phyloP scores from a whole-genome alignment of 2,329 filamentous ascomycete genomes.

The Penicillium frequentans region DNA sequence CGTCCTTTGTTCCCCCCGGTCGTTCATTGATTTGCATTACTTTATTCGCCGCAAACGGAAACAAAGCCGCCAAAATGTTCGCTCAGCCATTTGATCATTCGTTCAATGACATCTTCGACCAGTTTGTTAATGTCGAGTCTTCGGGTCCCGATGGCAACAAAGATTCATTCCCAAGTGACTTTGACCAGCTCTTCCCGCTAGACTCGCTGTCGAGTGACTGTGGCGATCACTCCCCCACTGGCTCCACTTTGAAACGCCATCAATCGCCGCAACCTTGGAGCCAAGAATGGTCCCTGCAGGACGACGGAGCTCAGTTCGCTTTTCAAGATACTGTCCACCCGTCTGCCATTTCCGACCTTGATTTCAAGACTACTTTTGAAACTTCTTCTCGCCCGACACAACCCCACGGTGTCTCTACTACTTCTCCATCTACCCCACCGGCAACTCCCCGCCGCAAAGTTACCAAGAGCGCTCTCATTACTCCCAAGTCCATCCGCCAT shows the following conservation, averaged over 20 bases:
- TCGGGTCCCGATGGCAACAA: slow-evolving; percentile 50
- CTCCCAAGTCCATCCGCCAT: slow-evolving; percentile 40
- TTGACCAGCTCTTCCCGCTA: slow-evolving; percentile 54
- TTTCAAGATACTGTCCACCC: slow-evolving; percentile 42
- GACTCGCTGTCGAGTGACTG: slow-evolving; percentile 53
- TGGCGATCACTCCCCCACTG: slow-evolving; percentile 51
- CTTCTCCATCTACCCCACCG: slow-evolving; percentile 38
- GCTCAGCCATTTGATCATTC: slow-evolving; percentile 51
- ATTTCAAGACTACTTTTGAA: slow-evolving; percentile 30
- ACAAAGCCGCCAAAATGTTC: slow-evolving; percentile 54
- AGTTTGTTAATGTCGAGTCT: slow-evolving; percentile 61
- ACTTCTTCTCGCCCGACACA: slow-evolving; percentile 26
- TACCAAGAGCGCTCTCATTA: slow-evolving; percentile 37
- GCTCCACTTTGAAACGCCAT: slow-evolving; percentile 46
- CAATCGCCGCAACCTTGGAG: slow-evolving; percentile 54
- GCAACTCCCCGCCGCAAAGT: slow-evolving; percentile 37
- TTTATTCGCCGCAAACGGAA: slow-evolving; percentile 40
- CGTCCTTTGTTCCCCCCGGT: slow-evolving; percentile 22
- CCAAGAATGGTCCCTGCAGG: slow-evolving; percentile 53
- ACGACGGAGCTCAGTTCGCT: slow-evolving; percentile 45
- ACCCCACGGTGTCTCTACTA: slow-evolving; percentile 20
- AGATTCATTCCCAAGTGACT: slow-evolving; percentile 51
- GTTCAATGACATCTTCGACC: slow-evolving; percentile 63
- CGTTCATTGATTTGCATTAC: slow-evolving; percentile 14
- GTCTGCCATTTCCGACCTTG: slow-evolving; percentile 33